Base-by-base conservation (phyloP, 2,329 filamentous ascomycete genomes). In the Hypoxylon sp. region DNA sequence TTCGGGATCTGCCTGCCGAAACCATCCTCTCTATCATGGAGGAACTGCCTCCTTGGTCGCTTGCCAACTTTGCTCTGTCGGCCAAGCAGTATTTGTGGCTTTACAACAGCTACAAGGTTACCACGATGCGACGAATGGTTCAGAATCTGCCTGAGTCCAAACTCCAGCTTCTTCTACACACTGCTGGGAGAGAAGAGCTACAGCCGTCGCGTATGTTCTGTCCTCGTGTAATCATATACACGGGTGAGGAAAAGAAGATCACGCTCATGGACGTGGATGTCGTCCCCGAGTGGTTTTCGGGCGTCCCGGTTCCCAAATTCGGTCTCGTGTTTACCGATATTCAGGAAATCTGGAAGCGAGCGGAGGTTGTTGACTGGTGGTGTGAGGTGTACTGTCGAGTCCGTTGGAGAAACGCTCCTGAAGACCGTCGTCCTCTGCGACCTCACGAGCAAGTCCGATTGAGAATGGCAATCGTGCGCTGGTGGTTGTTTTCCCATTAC, bases 401-500 rank as follows among this genome's bases (percentile, higher is more conserved):
- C 72, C 79, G 81, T 60, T 86, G 84, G 83, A 84, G 85, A 69
- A 79, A 83, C 1, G 74, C 80, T 8, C 81, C 82, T 0, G 82
- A 83, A 61, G 77, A 84, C 53, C 82, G 84, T 44, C 82, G 86
- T 14, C 80, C 79, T 40, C 79, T 88, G 5, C 76, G 76, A 6
- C 58, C 74, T 0, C 76, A 80, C 27, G 86, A 89, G 72, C 79
- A 79, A 30, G 69, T 76, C n/a, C 82, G 85, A 53, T 80, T 88
- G 56, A 82, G 86, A 4, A 81, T 81, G 67, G 86, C 84, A 0
- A 75, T 88, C 31, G 86, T 86, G 56, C 77, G 81, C 33, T 89
- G 86, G 86, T 87, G 86, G 85, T 79, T 86, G 3, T 88, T 85
- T 68, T 81, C 84, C 6, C 81, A 82, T 35, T 84, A 85, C 66